Base-by-base conservation (phyloP, 1,284 basidiomycete genomes). In the Exobasidium rhododendri region DNA sequence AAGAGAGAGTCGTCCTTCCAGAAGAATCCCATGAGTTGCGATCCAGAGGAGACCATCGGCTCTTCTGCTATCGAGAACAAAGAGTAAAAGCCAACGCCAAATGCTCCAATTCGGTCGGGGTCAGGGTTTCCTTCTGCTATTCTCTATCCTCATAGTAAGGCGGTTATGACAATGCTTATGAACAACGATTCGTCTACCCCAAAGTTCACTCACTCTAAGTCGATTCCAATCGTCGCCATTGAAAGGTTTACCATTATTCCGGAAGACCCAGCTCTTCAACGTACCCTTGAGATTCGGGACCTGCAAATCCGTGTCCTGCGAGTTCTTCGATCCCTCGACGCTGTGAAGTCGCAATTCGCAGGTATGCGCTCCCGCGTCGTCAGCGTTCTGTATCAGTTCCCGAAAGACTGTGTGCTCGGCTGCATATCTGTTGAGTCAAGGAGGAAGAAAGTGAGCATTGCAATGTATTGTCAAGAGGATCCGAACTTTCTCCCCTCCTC, bases 341-440 rank as follows among this genome's bases (percentile, higher is more conserved):
- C 61, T 73, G 17, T 75, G 71, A 64, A 79, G 76, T 44, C 73
- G 71, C 11, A 79, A 70, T 65, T 78, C 74, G 63, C 77, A 79
- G 45, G 69, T 64, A 6, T 69, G 68, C 4, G 92, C 89, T 45
- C 87, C 88, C 0, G 92, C 93, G 81, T 97, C 94, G 77, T 97
- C 94, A 14, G 94, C 94, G 76, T 97, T 97, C 83, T 97, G 85
- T 85, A 97, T 83, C 10, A 97, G 86, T 79, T 97, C 94, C 44
- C 94, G 86, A 74, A 93, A 94, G 50, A 94, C 90, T 57, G 76
- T 79, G 63, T 77, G 77, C 81, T 97, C 93, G 58, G 91, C 94
- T 24, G 90, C 91, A 80, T 97, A 98, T 49, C 35, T 40, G 35
- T 40, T 94, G 85, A 20, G 94, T 91, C 24, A 97, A 86, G 44